These are phyloP conservation scores for Pisolithus thermaeus DNA, from an alignment of 1,284 basidiomycete species.

Conservation along the genomic window DNA sequence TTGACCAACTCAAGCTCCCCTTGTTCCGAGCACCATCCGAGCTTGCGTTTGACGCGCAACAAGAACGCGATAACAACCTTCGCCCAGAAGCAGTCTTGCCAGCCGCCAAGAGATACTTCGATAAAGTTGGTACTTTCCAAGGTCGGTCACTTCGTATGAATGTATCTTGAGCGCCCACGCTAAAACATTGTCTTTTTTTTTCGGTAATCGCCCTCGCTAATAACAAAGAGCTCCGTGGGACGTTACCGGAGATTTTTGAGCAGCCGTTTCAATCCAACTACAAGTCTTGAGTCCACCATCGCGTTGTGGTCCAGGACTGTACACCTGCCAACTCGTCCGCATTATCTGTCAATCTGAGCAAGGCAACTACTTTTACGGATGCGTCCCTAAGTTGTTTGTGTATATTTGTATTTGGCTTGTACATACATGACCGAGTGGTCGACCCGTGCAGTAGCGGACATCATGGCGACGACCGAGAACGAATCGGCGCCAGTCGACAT, in stretches of 20 bases:
- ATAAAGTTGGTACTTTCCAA: conserved; percentile 36
- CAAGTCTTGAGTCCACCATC: too few species aligned
- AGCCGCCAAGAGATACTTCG: conserved; percentile 40
- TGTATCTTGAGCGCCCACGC: neutral
- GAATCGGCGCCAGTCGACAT: conserved; percentile 23
- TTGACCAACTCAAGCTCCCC: conserved; percentile 53
- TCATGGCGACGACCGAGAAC: conserved; percentile 18
- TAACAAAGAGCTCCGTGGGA: neutral
- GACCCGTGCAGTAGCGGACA: neutral
- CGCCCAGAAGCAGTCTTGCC: conserved; percentile 27
- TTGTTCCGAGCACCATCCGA: conserved; percentile 33
- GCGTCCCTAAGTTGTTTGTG: neutral
- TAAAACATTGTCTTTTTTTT: neutral
- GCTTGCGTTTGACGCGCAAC: conserved; percentile 12
- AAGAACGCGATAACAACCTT: conserved; percentile 19
- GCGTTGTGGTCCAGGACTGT: too few species aligned
- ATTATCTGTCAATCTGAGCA: too few species aligned
- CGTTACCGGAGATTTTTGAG: too few species aligned
- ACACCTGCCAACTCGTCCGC: too few species aligned
- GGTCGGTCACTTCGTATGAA: conserved; percentile 22
- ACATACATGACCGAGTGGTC: neutral
- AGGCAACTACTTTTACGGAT: too few species aligned
- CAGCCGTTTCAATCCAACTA: too few species aligned
- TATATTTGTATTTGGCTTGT: conserved; percentile 6
- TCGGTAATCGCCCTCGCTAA: too few species aligned